Conservation (phyloP, 2,329 filamentous ascomycete genomes). For the Fusarium globosum region DNA sequence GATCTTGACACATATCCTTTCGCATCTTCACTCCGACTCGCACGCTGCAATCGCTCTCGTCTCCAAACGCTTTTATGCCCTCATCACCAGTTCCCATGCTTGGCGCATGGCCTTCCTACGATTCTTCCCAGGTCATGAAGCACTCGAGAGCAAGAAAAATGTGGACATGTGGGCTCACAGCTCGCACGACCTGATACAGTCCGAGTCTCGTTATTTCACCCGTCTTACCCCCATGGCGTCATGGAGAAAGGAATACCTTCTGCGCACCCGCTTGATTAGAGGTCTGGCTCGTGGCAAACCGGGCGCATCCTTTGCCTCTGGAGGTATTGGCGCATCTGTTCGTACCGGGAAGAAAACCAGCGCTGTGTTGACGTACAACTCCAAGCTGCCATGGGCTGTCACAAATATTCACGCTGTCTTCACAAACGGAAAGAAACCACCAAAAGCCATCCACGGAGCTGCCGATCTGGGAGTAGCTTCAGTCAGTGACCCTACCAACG, state of each 20-base stretch:
- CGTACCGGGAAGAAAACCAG: constrained; percentile 72
- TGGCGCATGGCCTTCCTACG: constrained; percentile 94
- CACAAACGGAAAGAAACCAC: constrained; percentile 75
- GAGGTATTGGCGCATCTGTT: constrained; percentile 63
- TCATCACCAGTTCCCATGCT: constrained; percentile 91
- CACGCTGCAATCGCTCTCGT: constrained; percentile 86
- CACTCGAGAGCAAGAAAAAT: constrained; percentile 49
- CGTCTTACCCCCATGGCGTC: constrained; percentile 86
- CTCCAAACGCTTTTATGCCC: constrained; percentile 84
- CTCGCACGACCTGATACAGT: constrained; percentile 67
- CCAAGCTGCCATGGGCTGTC: constrained; percentile 81
- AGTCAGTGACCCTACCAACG: constrained; percentile 80
- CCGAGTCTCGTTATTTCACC: constrained; percentile 82
- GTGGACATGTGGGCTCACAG: constrained; percentile 57
- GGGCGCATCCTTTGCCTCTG: constrained; percentile 62
- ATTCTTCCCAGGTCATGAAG: constrained; percentile 81
- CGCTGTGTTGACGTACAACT: constrained; percentile 86
- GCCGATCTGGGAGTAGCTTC: constrained; percentile 82
- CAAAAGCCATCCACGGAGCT: constrained; percentile 85
- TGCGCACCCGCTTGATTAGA: constrained; percentile 84
- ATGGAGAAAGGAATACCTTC: constrained; percentile 95
- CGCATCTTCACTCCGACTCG: constrained; percentile 87
- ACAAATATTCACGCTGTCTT: constrained; percentile 86
- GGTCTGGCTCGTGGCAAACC: constrained; percentile 87
- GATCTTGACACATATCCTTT: constrained; percentile 89